Base-by-base conservation (phyloP, 805 yeast genomes). In the Candida maris region DNA sequence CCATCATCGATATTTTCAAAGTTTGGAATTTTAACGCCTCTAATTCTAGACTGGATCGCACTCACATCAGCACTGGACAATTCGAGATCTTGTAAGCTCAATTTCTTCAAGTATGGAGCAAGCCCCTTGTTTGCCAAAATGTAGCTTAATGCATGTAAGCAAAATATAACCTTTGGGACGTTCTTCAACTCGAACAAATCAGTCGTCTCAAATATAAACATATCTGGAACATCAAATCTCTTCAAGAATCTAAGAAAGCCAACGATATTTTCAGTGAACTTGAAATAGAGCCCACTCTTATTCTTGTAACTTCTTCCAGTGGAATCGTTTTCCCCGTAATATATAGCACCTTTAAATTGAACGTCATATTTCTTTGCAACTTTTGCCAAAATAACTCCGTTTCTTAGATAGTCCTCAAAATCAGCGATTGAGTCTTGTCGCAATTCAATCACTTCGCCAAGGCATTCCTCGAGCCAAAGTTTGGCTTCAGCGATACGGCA, bases 111-210 rank as follows among this genome's bases (percentile, higher is more conserved):
- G 4, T 67, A 62, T 1, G 89, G 85, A 5, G 81, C 79, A 14
- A 64, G 62, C 18, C 74, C 71, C 19, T 76, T 67, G 47, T 71
- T 68, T 41, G 81, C 71, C 37, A 93, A 68, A 56, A 86, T 76
- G 48, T 76, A 85, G 34, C 88, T 79, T 45, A 91, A 63, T 2
- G 96, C 96, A 64, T 91, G 96, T 24, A 93, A 62, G 49, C 97
- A 89, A 61, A 87, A 88, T 56, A 93, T 83, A 18, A 93, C 97
- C 54, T 86, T 89, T 12, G 97, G 97, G 15, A 89, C 75, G 54
- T 91, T 85, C 52, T 87, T 89, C 54, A 82, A 81, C 54, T 93
- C 97, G 61, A 88, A 93, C 24, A 93, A 68, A 60, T 93, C 98
- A 3, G 95, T 88, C 40, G 89, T 73, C 57, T 91, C 98, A 56